A percentile compares a stretch with the other conserved stretches of the same genome.
These are phyloP conservation scores for Pistacia integerrima DNA, from an alignment of 345 rosid genomes.

Conservation along the genomic window DNA sequence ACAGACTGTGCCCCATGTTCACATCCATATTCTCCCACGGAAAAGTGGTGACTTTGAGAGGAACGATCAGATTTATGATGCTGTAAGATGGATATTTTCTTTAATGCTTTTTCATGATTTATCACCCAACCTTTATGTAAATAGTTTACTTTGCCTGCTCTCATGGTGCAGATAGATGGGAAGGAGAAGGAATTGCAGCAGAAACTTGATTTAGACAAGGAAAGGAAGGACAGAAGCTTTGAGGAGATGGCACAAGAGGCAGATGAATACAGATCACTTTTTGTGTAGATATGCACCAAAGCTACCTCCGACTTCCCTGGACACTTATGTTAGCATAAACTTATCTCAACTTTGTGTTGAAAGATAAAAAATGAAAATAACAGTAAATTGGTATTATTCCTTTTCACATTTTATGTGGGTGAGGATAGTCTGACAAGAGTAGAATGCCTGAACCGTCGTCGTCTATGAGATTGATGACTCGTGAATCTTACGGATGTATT, in stretches of 20 bases:
- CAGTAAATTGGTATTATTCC: background rate
- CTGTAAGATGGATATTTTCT: conserved; percentile 45
- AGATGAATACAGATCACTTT: conserved; percentile 55
- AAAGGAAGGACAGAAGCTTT: conserved; percentile 66
- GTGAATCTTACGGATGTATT: no score
- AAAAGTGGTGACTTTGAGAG: conserved; percentile 83
- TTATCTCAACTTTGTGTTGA: background rate
- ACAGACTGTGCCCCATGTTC: conserved; percentile 93
- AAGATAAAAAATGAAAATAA: no score
- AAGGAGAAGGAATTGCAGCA: conserved; percentile 72
- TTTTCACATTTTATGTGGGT: background rate
- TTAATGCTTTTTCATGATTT: background rate
- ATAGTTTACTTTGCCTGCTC: conserved; percentile 10
- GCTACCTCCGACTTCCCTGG: background rate
- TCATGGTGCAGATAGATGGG: conserved; percentile 52
- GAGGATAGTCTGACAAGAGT: no score
- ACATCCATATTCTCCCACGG: conserved; percentile 84
- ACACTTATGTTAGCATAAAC: background rate
- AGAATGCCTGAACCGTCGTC: background rate
- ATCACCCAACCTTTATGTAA: background rate
- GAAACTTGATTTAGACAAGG: conserved; percentile 78
- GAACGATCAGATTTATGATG: conserved; percentile 90
- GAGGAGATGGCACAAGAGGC: conserved; percentile 89
- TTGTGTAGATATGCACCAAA: conserved; percentile 8
- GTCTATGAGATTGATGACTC: background rate